Evolutionary conservation across 805 yeast species (phyloP).

Genomic region (Candida methanosorbosa): DNA sequence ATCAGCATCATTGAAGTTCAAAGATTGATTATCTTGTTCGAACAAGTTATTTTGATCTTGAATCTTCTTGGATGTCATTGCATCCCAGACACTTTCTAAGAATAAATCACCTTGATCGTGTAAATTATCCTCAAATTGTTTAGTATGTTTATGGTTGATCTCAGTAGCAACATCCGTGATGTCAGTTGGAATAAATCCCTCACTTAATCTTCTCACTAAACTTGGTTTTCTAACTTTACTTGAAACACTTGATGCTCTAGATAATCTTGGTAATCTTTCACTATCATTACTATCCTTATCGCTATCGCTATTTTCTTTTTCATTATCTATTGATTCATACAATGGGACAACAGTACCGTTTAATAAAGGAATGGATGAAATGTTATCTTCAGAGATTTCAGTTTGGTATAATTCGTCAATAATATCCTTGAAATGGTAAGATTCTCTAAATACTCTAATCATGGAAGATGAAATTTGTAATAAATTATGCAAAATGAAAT

Average conservation of each 20-base stretch:
- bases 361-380: not conserved
- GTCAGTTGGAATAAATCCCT: conserved; percentile 14
- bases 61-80: conserved; percentile 30
- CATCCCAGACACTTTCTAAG: conserved; percentile 56
- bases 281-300: not conserved
- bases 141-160: conserved; percentile 15
- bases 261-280: not conserved
- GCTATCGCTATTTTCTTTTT: not conserved
- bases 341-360: too few species aligned
- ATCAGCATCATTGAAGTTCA: conserved; percentile 6
- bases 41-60: not conserved
- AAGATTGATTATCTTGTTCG: conserved; percentile 3
- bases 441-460: conserved; percentile 20
- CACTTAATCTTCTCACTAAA: conserved; percentile 16
- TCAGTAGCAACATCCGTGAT: too few species aligned
- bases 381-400: too few species aligned
- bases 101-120: conserved; percentile 56
- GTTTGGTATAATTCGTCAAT: conserved; percentile 3
- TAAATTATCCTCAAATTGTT: conserved; percentile 31
- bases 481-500: conserved; percentile 37
- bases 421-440: conserved; percentile 13
- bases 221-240: conserved; percentile 14
- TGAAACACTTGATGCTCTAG: too few species aligned
- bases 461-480: conserved; percentile 28
- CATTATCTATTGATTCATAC: not conserved